Conservation (phyloP, 345 rosid genomes). For the Brassica cretica region DNA sequence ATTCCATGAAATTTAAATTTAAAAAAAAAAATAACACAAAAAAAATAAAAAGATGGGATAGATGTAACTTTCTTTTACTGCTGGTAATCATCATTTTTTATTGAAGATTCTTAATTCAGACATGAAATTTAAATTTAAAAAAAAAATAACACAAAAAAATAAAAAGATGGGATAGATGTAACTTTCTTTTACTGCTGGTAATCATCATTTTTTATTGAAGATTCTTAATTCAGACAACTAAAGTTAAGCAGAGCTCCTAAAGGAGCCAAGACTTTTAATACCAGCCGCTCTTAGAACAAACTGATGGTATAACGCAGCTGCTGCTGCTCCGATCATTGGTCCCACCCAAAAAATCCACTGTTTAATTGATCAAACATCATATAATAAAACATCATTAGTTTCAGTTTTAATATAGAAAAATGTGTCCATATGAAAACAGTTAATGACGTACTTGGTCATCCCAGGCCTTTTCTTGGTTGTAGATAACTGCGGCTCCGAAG, state of each 20-base stretch:
- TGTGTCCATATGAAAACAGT: neutral
- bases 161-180: constrained; percentile 5
- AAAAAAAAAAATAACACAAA: neutral
- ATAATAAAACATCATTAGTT: neutral
- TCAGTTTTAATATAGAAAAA: neutral
- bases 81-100: constrained; percentile 19
- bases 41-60: constrained; percentile 12
- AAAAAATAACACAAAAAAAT: neutral
- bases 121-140: neutral
- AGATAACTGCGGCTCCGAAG: constrained; percentile 90
- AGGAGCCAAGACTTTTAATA: constrained; percentile 75
- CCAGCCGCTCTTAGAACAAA: constrained; percentile 76
- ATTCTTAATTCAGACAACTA: constrained; percentile 6
- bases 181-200: neutral
- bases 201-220: constrained; percentile 21
- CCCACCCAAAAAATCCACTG: constrained; percentile 99
- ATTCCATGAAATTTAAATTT: neutral
- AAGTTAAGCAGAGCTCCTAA: constrained; percentile 74
- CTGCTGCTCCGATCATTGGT: constrained; percentile 79
- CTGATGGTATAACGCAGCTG: constrained; percentile 82
- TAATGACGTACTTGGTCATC: constrained; percentile 68
- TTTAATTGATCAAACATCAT: neutral
- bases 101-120: constrained; percentile 13
- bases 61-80: neutral
- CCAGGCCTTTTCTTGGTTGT: constrained; percentile 77